phyloP scores from a whole-genome alignment of 116 monocot species.

The Zostera marina region DNA sequence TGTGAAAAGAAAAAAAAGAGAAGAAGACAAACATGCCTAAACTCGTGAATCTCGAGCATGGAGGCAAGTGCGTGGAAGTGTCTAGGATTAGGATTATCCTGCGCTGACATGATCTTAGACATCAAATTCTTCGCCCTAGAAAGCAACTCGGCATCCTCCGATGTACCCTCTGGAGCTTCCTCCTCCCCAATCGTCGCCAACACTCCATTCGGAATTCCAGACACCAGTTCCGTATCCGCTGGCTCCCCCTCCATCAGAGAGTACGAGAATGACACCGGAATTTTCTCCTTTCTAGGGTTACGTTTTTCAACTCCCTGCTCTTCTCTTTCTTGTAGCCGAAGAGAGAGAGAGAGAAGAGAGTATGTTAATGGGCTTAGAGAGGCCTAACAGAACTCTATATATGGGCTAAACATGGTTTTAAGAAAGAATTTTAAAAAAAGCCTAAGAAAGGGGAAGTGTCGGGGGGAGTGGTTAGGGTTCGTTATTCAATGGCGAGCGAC shows the following conservation, averaged over 20 bases:
- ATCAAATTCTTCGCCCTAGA: slow-evolving; percentile 57
- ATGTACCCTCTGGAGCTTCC: slow-evolving; percentile 17
- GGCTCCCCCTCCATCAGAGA: neutral
- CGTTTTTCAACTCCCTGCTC: no score
- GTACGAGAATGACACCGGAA: neutral
- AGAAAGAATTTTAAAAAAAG: no score
- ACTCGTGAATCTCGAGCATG: slow-evolving; percentile 64
- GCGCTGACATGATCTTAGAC: slow-evolving; percentile 34
- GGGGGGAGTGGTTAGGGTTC: no score
- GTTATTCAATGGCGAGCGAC: neutral
- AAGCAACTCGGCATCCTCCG: slow-evolving; percentile 38
- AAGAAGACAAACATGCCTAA: slow-evolving; percentile 26
- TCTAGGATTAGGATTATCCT: slow-evolving; percentile 67
- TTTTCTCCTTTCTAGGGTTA: no score
- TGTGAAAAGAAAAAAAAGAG: neutral
- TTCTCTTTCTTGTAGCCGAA: no score
- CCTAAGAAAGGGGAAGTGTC: no score
- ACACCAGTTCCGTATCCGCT: neutral
- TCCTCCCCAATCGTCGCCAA: neutral
- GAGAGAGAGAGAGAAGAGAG: no score
- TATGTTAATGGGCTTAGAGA: no score
- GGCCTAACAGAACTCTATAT: no score
- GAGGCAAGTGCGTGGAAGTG: slow-evolving; percentile 77
- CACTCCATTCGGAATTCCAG: neutral
- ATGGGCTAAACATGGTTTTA: no score